Percentiles rank a stretch among this genome's conserved stretches.
Evolutionary conservation across 2,329 filamentous ascomycete species (phyloP).

Genomic region (Fusarium sp.): DNA sequence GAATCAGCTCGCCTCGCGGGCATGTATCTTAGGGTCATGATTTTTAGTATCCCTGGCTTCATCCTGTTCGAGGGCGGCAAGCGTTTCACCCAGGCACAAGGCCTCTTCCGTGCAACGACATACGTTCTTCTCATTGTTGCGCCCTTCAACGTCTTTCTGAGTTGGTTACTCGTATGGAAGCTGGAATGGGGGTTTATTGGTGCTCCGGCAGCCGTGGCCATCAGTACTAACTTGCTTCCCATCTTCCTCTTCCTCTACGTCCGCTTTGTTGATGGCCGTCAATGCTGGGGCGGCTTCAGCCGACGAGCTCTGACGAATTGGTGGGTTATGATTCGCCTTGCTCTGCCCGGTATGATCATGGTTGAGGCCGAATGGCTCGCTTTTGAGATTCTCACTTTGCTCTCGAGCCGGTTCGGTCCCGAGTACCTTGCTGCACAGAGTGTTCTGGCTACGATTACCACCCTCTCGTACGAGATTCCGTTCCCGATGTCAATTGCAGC

Average conservation of each 20-base stretch:
- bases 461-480: conserved; percentile 90
- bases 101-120: conserved; percentile 83
- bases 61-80: conserved; percentile 85
- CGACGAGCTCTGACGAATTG: conserved; percentile 80
- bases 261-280: conserved; percentile 78
- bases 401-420: conserved; percentile 83
- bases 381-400: conserved; percentile 92
- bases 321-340: conserved; percentile 87
- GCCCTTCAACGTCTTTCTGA: conserved; percentile 83
- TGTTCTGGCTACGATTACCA: conserved; percentile 83
- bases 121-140: conserved; percentile 84
- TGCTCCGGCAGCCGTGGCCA: conserved; percentile 84
- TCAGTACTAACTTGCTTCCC: conserved; percentile 85
- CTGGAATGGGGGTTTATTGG: conserved; percentile 81
- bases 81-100: conserved; percentile 87
- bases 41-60: conserved; percentile 82
- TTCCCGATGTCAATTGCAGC: conserved; percentile 93
- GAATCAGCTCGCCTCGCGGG: conserved; percentile 80
- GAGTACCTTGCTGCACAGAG: conserved; percentile 90
- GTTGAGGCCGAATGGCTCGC: conserved; percentile 94
- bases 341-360: conserved; percentile 92
- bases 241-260: conserved; percentile 85
- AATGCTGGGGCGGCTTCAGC: conserved; percentile 90
- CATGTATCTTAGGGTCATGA: conserved; percentile 79
- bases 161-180: conserved; percentile 85